Conservation (phyloP, 495 filamentous ascomycete species). For the Daldinia bambusicola region DNA sequence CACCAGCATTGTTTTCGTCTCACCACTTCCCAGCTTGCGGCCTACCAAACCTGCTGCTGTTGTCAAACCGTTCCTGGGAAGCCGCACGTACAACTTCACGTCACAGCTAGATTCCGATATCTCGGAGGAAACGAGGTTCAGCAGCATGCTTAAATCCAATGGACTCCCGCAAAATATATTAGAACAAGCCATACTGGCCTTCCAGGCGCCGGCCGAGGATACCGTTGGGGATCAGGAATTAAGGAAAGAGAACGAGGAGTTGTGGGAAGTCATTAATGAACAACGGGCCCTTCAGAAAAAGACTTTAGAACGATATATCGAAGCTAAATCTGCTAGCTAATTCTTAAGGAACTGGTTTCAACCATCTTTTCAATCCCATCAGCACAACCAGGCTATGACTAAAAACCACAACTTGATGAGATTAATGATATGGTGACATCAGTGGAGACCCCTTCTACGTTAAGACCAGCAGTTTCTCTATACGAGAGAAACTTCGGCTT, state of each 20-base stretch:
- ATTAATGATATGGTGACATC: too few relatives aligned
- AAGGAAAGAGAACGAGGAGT: constrained; percentile 60
- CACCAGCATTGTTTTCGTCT: constrained; percentile 78
- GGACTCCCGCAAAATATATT: constrained; percentile 52
- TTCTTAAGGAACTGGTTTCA: constrained; percentile 26
- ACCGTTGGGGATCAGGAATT: constrained; percentile 54
- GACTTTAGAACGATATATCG: constrained; percentile 58
- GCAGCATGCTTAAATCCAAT: constrained; percentile 51
- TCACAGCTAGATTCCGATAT: constrained; percentile 65
- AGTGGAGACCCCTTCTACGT: neutral
- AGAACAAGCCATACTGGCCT: constrained; percentile 52
- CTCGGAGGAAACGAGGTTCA: constrained; percentile 51
- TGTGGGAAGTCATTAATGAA: constrained; percentile 63
- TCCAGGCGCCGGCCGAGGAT: constrained; percentile 48
- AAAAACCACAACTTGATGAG: neutral
- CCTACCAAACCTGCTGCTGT: constrained; percentile 68
- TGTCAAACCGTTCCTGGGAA: constrained; percentile 76
- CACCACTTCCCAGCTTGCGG: constrained; percentile 63
- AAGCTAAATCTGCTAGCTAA: constrained; percentile 47
- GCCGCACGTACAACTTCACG: constrained; percentile 73
- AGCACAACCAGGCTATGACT: too few relatives aligned
- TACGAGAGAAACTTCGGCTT: neutral
- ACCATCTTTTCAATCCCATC: neutral
- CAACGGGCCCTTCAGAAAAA: constrained; percentile 59
- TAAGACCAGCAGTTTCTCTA: neutral